A percentile compares a stretch with the other conserved stretches of the same genome.
Conservation (phyloP, 169 alveolate genomes). For the Plasmodium knowlesi region DNA sequence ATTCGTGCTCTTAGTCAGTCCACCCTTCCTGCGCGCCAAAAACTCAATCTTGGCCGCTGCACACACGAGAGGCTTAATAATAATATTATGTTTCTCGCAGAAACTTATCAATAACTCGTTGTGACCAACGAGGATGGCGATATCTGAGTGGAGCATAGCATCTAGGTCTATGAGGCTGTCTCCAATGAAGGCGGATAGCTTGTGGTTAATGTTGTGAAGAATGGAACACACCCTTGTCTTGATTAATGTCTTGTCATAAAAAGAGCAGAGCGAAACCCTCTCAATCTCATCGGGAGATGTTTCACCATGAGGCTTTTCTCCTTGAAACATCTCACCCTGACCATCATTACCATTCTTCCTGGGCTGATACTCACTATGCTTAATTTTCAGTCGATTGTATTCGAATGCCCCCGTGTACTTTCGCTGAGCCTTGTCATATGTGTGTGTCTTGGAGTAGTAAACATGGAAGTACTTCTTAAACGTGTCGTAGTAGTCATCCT, state of each 20-base stretch:
- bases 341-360: background rate
- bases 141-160: slow-evolving; percentile 32
- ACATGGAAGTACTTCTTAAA: slow-evolving; percentile 46
- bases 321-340: background rate
- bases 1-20: too few relatives aligned
- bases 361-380: slow-evolving; percentile 9
- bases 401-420: slow-evolving; percentile 44
- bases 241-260: slow-evolving; percentile 46
- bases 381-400: slow-evolving; percentile 11
- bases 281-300: background rate
- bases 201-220: slow-evolving; percentile 9
- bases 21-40: background rate
- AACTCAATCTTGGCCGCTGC: slow-evolving; percentile 68
- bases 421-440: slow-evolving; percentile 25
- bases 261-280: background rate
- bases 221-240: slow-evolving; percentile 4
- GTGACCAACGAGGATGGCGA: slow-evolving; percentile 42
- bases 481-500: background rate
- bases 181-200: slow-evolving; percentile 56
- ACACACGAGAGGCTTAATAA: slow-evolving; percentile 44
- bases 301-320: too few relatives aligned
- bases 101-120: background rate
- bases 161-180: slow-evolving; percentile 62
- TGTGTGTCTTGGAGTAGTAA: slow-evolving; percentile 35
- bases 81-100: slow-evolving; percentile 56